Percentiles rank a stretch among this genome's conserved stretches.
These are phyloP conservation scores for Leccinum rimulosum DNA, from an alignment of 768 basidiomycete species.

Conservation along the genomic window DNA sequence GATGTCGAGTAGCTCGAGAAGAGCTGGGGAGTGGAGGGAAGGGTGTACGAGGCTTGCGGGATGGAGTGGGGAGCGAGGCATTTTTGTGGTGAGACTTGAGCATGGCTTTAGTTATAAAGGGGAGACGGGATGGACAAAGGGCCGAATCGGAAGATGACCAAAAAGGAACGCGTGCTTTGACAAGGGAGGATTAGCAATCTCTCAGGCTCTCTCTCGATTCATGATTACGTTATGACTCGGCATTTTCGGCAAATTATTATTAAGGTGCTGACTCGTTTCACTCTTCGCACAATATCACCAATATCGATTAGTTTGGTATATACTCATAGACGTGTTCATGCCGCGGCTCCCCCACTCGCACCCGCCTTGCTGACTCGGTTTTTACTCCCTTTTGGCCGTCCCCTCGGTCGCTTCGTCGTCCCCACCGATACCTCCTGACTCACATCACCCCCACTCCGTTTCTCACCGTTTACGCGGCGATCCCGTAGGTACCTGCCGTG, in stretches of 20 bases:
- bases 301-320: background rate
- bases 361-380: constrained; percentile 36
- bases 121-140: constrained; percentile 26
- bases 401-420: constrained; percentile 53
- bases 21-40: constrained; percentile 57
- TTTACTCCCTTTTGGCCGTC: constrained; percentile 71
- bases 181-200: constrained; percentile 1
- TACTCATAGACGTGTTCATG: background rate
- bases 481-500: constrained; percentile 57
- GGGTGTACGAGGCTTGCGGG: constrained; percentile 60
- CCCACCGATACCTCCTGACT: constrained; percentile 30
- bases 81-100: constrained; percentile 9
- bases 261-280: background rate
- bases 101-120: constrained; percentile 34
- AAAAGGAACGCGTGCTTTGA: constrained; percentile 25
- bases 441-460: constrained; percentile 26
- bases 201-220: background rate
- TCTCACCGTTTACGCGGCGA: constrained; percentile 53
- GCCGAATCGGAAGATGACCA: constrained; percentile 35
- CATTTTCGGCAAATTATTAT: background rate
- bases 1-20: constrained; percentile 66
- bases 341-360: constrained; percentile 4
- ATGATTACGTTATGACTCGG: constrained; percentile 9
- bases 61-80: constrained; percentile 38
- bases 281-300: background rate